Evolutionary conservation across 129 eudicot genomes (phyloP), one percentile per base, ranked within the genome.

Genomic region (Logfia minima): DNA sequence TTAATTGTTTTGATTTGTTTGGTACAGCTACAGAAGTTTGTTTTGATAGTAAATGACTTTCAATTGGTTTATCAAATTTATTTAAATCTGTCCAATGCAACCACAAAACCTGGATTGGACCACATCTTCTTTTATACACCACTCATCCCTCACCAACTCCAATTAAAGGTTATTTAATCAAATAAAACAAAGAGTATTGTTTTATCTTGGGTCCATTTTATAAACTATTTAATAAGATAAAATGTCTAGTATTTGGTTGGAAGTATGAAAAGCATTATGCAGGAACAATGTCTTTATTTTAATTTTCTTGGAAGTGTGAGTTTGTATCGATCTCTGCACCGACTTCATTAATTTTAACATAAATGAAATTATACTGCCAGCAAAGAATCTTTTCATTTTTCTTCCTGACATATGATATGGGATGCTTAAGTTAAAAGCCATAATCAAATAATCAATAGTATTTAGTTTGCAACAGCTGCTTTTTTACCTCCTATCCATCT

Each of bases 91-190:
- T 32, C 83, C 80, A 60, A 75, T 56, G 35, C 37, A 74, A 81
- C 93, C 92, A 87, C 93, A 84, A 85, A 83, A 56, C 80, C 26
- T 80, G 83, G 98, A 94, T 84, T 79, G 84, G 86, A 37, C 84
- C 87, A 84, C 75, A 93, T 87, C 97, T 79, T 84, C 92, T 75
- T n/a, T 73, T 62, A 52, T 32, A 26, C 78, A 72, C 98, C 98
- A 91, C 88, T 80, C 71, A 79, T 26, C 61, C 11, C 75, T 14
- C 74, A 85, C 97, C 97, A 81, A 87, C 66, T 56, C 9, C 11
- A 1, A 39, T 66, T 48, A 65, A 56, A 70, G 5, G 6, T 18
- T 56, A 72, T 63, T 63, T 55, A 6, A 14, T 52, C 60, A 64
- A 64, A 63, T 17, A 19, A 61, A 7, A 64, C 13, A 22, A 22